Evolutionary conservation across 1,284 basidiomycete genomes (phyloP).

Genomic region (Fistulina hepatica): DNA sequence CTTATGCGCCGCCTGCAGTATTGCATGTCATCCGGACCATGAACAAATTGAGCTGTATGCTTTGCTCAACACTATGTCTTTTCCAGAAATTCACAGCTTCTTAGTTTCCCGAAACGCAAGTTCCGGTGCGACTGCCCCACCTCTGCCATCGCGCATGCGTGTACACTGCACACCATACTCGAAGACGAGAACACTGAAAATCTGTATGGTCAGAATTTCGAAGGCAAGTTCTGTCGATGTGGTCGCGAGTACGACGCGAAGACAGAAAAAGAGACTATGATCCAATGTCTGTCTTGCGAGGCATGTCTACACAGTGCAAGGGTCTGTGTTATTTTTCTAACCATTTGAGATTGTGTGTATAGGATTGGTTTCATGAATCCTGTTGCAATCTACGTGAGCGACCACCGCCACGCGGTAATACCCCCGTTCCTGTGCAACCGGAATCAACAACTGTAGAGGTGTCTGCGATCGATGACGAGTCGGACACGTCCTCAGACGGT

Average conservation of each 20-base stretch:
- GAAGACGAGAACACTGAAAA: slow-evolving; percentile 52
- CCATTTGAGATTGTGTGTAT: slow-evolving; percentile 9
- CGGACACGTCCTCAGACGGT: slow-evolving; percentile 49
- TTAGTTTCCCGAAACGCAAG: slow-evolving; percentile 61
- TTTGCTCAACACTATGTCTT: slow-evolving; percentile 1
- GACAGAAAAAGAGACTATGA: slow-evolving; percentile 69
- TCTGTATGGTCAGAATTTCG: slow-evolving; percentile 61
- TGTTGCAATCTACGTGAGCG: slow-evolving; percentile 66
- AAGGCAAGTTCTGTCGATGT: slow-evolving; percentile 60
- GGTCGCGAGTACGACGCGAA: slow-evolving; percentile 55
- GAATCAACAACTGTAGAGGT: slow-evolving; percentile 14
- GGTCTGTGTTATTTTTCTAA: slow-evolving; percentile 5
- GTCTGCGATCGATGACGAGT: slow-evolving; percentile 33
- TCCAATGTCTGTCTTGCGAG: slow-evolving; percentile 75
- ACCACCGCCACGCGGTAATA: slow-evolving; percentile 36
- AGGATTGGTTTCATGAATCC: slow-evolving; percentile 85
- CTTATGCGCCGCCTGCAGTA: slow-evolving; percentile 70
- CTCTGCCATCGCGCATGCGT: slow-evolving; percentile 40
- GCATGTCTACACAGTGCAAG: slow-evolving; percentile 42
- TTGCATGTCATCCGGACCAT: slow-evolving; percentile 72
- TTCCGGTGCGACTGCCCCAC: slow-evolving; percentile 80
- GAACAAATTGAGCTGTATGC: slow-evolving; percentile 64
- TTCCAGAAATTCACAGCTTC: slow-evolving; percentile 3
- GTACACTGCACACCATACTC: slow-evolving; percentile 42
- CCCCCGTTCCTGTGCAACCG: slow-evolving; percentile 13